These are phyloP conservation scores for Boletus vermiculosoides DNA, from an alignment of 768 basidiomycete species.

Conservation along the genomic window DNA sequence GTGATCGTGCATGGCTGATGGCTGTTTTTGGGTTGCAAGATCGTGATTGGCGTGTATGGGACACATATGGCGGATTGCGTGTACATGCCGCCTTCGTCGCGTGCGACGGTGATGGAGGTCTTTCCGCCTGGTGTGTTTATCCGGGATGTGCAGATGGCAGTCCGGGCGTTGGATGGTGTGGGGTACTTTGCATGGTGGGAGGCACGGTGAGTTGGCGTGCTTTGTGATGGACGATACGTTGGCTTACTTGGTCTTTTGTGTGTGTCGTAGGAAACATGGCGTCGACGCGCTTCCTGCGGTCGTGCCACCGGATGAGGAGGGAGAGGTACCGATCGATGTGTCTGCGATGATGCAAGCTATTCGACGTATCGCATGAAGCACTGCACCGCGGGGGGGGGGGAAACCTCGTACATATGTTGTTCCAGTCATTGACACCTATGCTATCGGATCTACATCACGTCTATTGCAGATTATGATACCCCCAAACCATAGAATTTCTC, in stretches of 20 bases:
- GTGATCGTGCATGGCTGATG: slow-evolving; percentile 7
- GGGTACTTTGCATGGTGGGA: slow-evolving; percentile 61
- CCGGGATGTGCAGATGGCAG: slow-evolving; percentile 58
- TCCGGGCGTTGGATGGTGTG: slow-evolving; percentile 47
- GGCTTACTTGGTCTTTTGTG: neutral
- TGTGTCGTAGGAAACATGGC: slow-evolving; percentile 35
- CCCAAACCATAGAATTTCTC: no score
- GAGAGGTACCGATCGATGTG: neutral
- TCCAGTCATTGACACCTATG: no score
- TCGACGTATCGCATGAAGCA: neutral
- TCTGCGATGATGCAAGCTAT: neutral
- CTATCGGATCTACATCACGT: no score
- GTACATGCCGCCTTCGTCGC: slow-evolving; percentile 62
- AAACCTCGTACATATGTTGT: no score
- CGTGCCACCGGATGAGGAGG: neutral
- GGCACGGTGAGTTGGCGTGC: slow-evolving; percentile 27
- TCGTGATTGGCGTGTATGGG: slow-evolving; percentile 61
- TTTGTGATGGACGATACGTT: neutral
- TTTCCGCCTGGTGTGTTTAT: slow-evolving; percentile 67
- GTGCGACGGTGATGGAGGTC: slow-evolving; percentile 72
- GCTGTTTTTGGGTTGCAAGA: slow-evolving; percentile 32
- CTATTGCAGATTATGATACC: no score
- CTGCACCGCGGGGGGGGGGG: no score
- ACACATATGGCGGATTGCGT: slow-evolving; percentile 63
- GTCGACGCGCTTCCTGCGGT: slow-evolving; percentile 33